Base-by-base conservation (phyloP, 1,284 basidiomycete genomes). In the Ganoderma meredithae region DNA sequence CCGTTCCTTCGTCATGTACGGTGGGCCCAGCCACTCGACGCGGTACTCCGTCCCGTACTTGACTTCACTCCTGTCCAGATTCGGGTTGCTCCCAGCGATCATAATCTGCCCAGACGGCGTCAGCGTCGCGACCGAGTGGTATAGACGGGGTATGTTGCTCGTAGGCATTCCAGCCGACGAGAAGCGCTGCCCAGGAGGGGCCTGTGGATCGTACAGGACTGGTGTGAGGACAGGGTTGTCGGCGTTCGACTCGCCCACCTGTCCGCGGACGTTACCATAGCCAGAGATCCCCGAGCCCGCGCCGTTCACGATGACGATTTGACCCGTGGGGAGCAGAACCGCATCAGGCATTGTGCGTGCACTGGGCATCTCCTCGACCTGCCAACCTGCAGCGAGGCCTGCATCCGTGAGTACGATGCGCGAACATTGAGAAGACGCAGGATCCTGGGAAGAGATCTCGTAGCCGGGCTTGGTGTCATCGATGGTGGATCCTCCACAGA, bases 81-180 rank as follows among this genome's bases (percentile, higher is more conserved):
- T 95, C 19, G 94, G 94, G 77, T 95, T 95, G 67, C 91, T 93
- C 9, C 94, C 94, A 22, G 92, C 89, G 69, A 95, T 87, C 88
- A 94, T 88, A 64, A 95, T 79, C 62, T 86, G 84, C 8, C 90
- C 94, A 59, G 81, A 80, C 12, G 92, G 92, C 19, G 90, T 90
- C 72, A 93, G 79, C 27, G 89, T 92, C 59, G 92, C 91, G 0
- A 91, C 87, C 15, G 91, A 93, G 73, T 97, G 95, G 77, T 97
- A 97, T 77, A 97, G 77, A 65, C 95, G 83, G 36, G 95, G 90
- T 71, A 95, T 95, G 44, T 82, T 73, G 73, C 91, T 94, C 0
- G 84, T 82, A 12, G 88, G 89, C 81, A 96, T 84, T 17, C 89
- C 90, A 8, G 77, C 79, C 1, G 79, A 79, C 3, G 86, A 86